Evolutionary conservation across 768 basidiomycete species (phyloP).

Genomic region (Polyporus arcularius): DNA sequence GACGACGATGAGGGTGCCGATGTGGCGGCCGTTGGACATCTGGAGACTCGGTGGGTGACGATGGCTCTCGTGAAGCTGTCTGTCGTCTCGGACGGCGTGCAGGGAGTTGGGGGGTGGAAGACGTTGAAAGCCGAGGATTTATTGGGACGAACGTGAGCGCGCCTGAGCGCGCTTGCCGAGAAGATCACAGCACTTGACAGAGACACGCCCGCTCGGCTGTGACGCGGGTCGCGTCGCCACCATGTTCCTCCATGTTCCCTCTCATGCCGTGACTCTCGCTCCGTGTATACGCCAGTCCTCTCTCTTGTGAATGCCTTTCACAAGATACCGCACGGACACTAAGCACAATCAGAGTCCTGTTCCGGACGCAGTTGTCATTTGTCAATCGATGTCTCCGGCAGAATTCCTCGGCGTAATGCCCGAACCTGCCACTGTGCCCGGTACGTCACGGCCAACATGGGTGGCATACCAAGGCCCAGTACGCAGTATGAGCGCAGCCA

Average conservation of each 20-base stretch:
- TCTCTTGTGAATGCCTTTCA: too few species aligned
- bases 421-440: not conserved
- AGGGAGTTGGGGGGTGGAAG: conserved; percentile 5
- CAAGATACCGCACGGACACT: too few species aligned
- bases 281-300: too few species aligned
- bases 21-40: conserved; percentile 65
- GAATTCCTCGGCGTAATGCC: not conserved
- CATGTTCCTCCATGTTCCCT: too few species aligned
- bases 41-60: not conserved
- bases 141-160: conserved; percentile 1
- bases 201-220: not conserved
- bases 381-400: not conserved
- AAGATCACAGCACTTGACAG: not conserved
- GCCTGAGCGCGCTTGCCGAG: not conserved
- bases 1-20: conserved; percentile 93
- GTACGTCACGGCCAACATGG: not conserved
- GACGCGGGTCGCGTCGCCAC: not conserved
- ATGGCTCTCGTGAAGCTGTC: not conserved
- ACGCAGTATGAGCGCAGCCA: not conserved
- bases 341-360: not conserved
- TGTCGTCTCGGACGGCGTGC: not conserved
- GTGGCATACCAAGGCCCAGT: not conserved
- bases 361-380: not conserved
- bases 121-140: conserved; percentile 4
- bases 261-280: too few species aligned